Evolutionary conservation across 2,329 filamentous ascomycete species (phyloP).

Genomic region (Orbilia brochopaga): DNA sequence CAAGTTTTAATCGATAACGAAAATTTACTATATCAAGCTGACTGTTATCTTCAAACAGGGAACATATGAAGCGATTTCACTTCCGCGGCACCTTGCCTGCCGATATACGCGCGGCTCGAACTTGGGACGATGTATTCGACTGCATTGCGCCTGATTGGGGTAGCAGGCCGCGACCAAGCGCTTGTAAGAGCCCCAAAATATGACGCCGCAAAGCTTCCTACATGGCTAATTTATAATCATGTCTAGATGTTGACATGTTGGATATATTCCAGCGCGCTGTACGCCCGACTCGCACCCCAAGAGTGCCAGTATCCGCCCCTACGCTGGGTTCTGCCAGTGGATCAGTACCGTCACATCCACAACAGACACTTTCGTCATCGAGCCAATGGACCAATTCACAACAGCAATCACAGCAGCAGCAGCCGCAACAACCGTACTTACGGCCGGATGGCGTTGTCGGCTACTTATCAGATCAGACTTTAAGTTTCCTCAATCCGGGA

Average conservation of each 20-base stretch:
- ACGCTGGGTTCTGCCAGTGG: not conserved
- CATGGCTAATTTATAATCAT: too few relatives aligned
- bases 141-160: slow-evolving; percentile 47
- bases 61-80: slow-evolving; percentile 47
- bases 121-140: slow-evolving; percentile 47
- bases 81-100: slow-evolving; percentile 36
- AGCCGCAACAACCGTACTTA: slow-evolving; percentile 7
- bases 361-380: not conserved
- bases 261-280: slow-evolving; percentile 48
- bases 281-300: not conserved
- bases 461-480: not conserved
- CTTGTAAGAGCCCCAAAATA: slow-evolving; percentile 23
- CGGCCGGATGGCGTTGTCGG: too few relatives aligned
- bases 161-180: slow-evolving; percentile 31
- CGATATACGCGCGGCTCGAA: slow-evolving; percentile 39
- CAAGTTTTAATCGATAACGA: too few relatives aligned
- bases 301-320: not conserved
- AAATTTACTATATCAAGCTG: too few relatives aligned
- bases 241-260: slow-evolving; percentile 49
- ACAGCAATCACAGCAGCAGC: slow-evolving; percentile 12
- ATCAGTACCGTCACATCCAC: not conserved
- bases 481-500: not conserved
- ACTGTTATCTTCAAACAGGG: slow-evolving; percentile 10
- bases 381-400: not conserved
- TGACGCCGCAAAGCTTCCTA: not conserved